These are phyloP conservation scores for Rhynchosporium secalis DNA, from an alignment of 2,329 filamentous ascomycete species.

Conservation along the genomic window DNA sequence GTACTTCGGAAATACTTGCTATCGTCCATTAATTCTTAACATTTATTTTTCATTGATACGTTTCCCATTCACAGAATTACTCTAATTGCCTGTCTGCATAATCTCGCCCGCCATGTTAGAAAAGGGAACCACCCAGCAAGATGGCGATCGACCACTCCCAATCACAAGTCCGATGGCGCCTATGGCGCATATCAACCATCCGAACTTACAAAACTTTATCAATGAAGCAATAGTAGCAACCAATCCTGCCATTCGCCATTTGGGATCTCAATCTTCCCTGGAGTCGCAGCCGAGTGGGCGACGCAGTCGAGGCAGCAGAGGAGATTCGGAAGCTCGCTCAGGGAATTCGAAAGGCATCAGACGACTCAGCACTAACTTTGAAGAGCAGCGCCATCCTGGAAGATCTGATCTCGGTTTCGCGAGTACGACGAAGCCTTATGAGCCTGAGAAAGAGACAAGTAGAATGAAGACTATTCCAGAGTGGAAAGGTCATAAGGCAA, in stretches of 20 bases:
- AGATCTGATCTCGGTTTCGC: neutral
- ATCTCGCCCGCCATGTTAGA: neutral
- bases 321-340: neutral
- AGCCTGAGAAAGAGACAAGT: neutral
- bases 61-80: neutral
- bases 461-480: neutral
- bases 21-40: no score
- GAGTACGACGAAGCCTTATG: neutral
- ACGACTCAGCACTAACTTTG: conserved; percentile 20
- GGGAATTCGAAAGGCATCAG: neutral
- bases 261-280: conserved; percentile 27
- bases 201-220: conserved; percentile 19
- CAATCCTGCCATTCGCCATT: conserved; percentile 26
- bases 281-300: conserved; percentile 10
- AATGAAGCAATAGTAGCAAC: conserved; percentile 23
- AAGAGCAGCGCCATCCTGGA: conserved; percentile 22
- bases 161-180: neutral
- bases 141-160: neutral
- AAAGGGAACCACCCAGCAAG: neutral
- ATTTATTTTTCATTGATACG: no score
- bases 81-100: no score
- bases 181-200: neutral
- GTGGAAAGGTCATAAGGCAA: neutral
- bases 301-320: neutral
- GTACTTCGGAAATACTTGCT: no score